Percentiles rank a stretch among this genome's conserved stretches.
Evolutionary conservation across 177 flowering plant species (phyloP).

Genomic region (Vitis hybrid): DNA sequence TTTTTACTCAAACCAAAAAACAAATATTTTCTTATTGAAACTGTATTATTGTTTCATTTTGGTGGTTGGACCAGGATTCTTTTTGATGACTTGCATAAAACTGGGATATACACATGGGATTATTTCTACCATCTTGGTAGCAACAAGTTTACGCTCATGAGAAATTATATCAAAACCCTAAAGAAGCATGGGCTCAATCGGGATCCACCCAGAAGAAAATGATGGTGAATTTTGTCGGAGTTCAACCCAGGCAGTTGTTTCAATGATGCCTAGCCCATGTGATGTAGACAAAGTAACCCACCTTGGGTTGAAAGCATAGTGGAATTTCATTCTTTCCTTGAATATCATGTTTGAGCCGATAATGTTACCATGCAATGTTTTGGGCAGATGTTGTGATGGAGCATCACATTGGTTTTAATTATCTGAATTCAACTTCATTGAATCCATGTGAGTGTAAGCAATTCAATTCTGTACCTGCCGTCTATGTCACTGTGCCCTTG

Average conservation of each 20-base stretch:
- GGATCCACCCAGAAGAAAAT: conserved; percentile 39
- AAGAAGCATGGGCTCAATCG: conserved; percentile 48
- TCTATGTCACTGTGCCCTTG: too few relatives aligned
- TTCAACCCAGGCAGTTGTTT: neutral
- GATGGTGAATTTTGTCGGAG: neutral
- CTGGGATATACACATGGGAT: conserved; percentile 94
- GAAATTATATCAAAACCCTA: conserved; percentile 61
- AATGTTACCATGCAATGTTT: too few relatives aligned
- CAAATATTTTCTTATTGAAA: neutral
- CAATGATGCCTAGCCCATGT: neutral
- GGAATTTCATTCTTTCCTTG: too few relatives aligned
- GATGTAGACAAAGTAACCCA: too few relatives aligned
- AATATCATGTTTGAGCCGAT: too few relatives aligned
- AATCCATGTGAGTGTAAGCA: too few relatives aligned
- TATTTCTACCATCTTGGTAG: conserved; percentile 82
- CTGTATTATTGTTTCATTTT: conserved; percentile 4
- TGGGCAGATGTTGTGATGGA: too few relatives aligned
- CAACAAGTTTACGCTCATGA: conserved; percentile 76
- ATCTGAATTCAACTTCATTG: too few relatives aligned
- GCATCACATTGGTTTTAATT: too few relatives aligned
- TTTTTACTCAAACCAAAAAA: too few relatives aligned
- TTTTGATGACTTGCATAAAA: conserved; percentile 94
- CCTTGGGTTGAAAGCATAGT: too few relatives aligned
- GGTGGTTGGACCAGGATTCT: conserved; percentile 48
- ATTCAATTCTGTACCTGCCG: too few relatives aligned